Percentiles rank a stretch among this genome's conserved stretches.
phyloP scores from a whole-genome alignment of 2,329 filamentous ascomycete genomes.

The Monosporascus sp. region DNA sequence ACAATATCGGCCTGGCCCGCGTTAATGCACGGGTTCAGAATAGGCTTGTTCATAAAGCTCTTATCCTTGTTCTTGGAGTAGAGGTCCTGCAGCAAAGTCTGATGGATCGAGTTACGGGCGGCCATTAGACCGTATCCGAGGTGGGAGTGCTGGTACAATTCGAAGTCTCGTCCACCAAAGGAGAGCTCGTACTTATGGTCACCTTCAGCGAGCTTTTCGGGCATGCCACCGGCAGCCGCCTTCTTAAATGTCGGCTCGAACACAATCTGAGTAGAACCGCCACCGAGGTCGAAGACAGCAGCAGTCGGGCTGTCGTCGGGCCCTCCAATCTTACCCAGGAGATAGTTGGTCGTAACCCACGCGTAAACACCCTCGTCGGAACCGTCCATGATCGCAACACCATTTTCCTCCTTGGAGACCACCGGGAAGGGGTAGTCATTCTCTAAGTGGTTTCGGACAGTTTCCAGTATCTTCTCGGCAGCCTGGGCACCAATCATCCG shows the following conservation, averaged over 20 bases:
- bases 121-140: constrained; percentile 95
- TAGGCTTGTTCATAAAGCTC: constrained; percentile 26
- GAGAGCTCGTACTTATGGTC: constrained; percentile 93
- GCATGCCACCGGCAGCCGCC: constrained; percentile 69
- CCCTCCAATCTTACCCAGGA: constrained; percentile 93
- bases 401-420: constrained; percentile 75
- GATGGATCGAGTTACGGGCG: constrained; percentile 82
- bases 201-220: constrained; percentile 76
- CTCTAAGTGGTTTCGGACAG: constrained; percentile 80
- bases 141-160: constrained; percentile 96
- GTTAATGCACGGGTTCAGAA: constrained; percentile 58
- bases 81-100: constrained; percentile 66
- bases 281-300: constrained; percentile 91
- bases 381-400: constrained; percentile 96
- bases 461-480: constrained; percentile 77
- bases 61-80: constrained; percentile 54
- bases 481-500: constrained; percentile 78
- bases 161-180: constrained; percentile 87
- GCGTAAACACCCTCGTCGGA: constrained; percentile 96
- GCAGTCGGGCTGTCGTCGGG: constrained; percentile 87
- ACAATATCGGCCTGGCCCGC: constrained; percentile 73
- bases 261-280: constrained; percentile 96
- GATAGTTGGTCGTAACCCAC: constrained; percentile 98
- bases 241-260: constrained; percentile 92
- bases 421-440: constrained; percentile 91